Evolutionary conservation across 805 yeast species (phyloP), one percentile per base, ranked within the genome.

Genomic region (Schizosaccharomyces cryophilus): DNA sequence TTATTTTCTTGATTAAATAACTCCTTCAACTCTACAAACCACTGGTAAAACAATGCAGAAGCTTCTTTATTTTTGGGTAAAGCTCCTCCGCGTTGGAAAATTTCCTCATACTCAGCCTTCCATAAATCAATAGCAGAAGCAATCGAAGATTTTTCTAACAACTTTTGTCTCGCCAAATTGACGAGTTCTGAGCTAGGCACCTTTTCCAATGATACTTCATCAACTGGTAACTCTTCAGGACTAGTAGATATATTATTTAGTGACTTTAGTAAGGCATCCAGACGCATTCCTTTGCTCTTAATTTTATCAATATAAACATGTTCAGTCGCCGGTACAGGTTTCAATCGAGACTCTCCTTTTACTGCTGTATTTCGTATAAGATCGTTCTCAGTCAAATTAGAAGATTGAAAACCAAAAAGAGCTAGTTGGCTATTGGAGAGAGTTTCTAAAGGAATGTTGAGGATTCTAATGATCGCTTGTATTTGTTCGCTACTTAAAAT

Each of bases 101-200:
- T 76, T 61, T 79, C 81, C 66, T 87, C 94, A 66, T 79, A 84
- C 64, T 83, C 89, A 65, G 82, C 83, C 69, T 80, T 83, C 98
- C 98, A 90, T 69, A 85, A 84, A 67, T 83, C 87, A 64, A 79
- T 80, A 0, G 97, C 95, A 0, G 90, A 89, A 64, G 85, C 89
- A 1, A 85, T 75, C 2, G 95, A 90, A 62, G 84, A 78, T 21
- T 80, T 74, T 71, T 93, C 98, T 40, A 93, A 69, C 38, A 78
- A 78, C 58, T 79, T 74, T 70, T 93, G 96, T 69, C 98, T 80
- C 30, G 79, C 80, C 62, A 78, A 79, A 65, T 93, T 89, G 65
- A 24, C 21, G 7, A 29, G 30, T 5, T 51, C 56, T 9, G 35
- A 21, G 21, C 26, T 17, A 1, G 21, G 19, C 9, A 21, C 56